Evolutionary conservation across 129 eudicot genomes (phyloP).

Genomic region (Escallonia rubra): DNA sequence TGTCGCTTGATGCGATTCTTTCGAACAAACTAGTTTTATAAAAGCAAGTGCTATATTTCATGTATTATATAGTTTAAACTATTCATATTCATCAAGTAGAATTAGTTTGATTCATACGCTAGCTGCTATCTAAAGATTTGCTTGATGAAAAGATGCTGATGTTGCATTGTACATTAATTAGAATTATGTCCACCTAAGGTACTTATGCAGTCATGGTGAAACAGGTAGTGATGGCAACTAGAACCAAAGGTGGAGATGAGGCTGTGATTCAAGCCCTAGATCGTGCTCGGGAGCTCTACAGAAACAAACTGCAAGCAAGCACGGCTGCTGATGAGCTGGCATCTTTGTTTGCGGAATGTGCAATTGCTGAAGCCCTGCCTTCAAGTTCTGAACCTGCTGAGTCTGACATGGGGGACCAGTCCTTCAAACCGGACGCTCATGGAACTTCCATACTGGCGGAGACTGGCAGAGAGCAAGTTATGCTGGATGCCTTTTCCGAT

Average conservation of each 20-base stretch:
- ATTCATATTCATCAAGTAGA: too few relatives aligned
- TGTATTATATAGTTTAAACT: too few relatives aligned
- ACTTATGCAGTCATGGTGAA: background rate
- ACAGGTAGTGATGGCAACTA: slow-evolving; percentile 76
- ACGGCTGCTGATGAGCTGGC: slow-evolving; percentile 73
- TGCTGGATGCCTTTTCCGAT: slow-evolving; percentile 71
- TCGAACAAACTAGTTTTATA: too few relatives aligned
- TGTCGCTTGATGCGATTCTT: too few relatives aligned
- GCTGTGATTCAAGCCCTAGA: slow-evolving; percentile 50
- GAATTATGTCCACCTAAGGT: background rate
- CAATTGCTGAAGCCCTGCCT: slow-evolving; percentile 67
- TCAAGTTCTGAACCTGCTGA: slow-evolving; percentile 16
- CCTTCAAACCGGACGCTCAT: slow-evolving; percentile 37
- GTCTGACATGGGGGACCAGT: background rate
- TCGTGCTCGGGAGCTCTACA: slow-evolving; percentile 72
- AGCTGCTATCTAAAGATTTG: too few relatives aligned
- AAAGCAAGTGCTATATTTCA: too few relatives aligned
- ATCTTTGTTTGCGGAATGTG: slow-evolving; percentile 82
- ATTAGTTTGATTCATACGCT: too few relatives aligned
- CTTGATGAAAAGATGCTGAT: too few relatives aligned
- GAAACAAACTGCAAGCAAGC: slow-evolving; percentile 50
- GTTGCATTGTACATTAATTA: too few relatives aligned
- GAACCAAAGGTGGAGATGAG: slow-evolving; percentile 57
- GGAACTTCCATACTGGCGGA: slow-evolving; percentile 65
- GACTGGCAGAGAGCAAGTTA: slow-evolving; percentile 59